phyloP scores from a whole-genome alignment of 2,329 filamentous ascomycete genomes.

The Hymenoscyphus scutula region DNA sequence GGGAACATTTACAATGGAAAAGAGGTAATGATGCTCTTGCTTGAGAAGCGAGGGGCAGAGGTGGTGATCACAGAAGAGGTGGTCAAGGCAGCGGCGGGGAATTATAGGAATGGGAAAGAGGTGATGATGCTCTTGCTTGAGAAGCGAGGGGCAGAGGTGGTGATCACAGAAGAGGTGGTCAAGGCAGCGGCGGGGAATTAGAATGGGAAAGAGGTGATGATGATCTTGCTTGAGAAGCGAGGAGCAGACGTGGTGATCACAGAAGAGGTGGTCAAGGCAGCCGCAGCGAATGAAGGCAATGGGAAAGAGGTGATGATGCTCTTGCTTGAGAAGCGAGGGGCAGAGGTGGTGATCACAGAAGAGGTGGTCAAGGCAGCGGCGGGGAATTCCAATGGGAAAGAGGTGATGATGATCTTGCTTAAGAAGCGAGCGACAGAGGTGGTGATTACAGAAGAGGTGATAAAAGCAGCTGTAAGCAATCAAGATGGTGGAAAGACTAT shows the following conservation, averaged over 20 bases:
- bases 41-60: not conserved
- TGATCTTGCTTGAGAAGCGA: not conserved
- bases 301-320: too few relatives aligned
- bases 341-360: not conserved
- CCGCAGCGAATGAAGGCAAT: too few relatives aligned
- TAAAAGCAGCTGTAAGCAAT: too few relatives aligned
- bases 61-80: not conserved
- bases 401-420: not conserved
- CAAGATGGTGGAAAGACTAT: too few relatives aligned
- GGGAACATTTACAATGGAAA: too few relatives aligned
- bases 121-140: not conserved
- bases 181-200: not conserved
- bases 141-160: not conserved
- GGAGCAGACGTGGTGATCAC: too few relatives aligned
- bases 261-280: too few relatives aligned
- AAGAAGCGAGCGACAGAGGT: not conserved
- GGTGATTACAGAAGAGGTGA: too few relatives aligned
- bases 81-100: not conserved
- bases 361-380: not conserved
- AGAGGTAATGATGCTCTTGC: too few relatives aligned
- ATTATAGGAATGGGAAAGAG: not conserved
- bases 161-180: not conserved
- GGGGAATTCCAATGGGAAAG: not conserved
- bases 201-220: not conserved
- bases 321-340: not conserved